These are phyloP conservation scores for Podospora bellae-mahoneyi DNA, from an alignment of 495 filamentous ascomycete genomes.

Conservation along the genomic window DNA sequence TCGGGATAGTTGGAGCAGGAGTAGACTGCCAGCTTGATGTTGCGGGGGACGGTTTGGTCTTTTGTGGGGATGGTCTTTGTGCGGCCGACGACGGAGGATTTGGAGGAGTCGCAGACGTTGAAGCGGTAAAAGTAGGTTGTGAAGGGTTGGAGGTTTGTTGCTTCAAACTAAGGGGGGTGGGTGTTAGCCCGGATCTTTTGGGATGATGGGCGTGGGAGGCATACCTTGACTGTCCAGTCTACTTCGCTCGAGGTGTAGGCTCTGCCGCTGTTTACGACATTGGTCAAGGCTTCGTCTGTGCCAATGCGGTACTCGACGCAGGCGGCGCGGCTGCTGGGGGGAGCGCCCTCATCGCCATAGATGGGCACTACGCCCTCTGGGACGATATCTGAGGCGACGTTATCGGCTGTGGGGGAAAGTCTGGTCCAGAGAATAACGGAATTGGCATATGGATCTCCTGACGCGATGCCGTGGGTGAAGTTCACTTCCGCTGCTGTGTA, in stretches of 20 bases:
- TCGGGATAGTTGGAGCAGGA: constrained; percentile 56
- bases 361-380: constrained; percentile 51
- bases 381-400: constrained; percentile 56
- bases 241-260: constrained; percentile 64
- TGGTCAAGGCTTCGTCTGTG: constrained; percentile 37
- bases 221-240: constrained; percentile 65
- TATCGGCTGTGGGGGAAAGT: constrained; percentile 52
- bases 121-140: constrained; percentile 61
- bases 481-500: constrained; percentile 38
- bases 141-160: constrained; percentile 54
- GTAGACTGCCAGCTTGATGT: constrained; percentile 53
- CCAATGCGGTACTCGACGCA: constrained; percentile 54
- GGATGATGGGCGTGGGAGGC: neutral
- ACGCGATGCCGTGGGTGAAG: constrained; percentile 70
- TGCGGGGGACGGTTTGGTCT: constrained; percentile 35
- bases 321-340: constrained; percentile 46
- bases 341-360: constrained; percentile 46
- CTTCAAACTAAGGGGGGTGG: constrained; percentile 49
- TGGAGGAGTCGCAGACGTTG: constrained; percentile 48
- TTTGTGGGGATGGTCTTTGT: constrained; percentile 53
- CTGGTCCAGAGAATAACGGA: constrained; percentile 68
- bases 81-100: constrained; percentile 46
- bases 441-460: constrained; percentile 62
- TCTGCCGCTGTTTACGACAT: constrained; percentile 31
- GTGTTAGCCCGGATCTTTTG: constrained; percentile 6